Conservation (phyloP, 2,329 filamentous ascomycete species). For the Fusarium sacchari region DNA sequence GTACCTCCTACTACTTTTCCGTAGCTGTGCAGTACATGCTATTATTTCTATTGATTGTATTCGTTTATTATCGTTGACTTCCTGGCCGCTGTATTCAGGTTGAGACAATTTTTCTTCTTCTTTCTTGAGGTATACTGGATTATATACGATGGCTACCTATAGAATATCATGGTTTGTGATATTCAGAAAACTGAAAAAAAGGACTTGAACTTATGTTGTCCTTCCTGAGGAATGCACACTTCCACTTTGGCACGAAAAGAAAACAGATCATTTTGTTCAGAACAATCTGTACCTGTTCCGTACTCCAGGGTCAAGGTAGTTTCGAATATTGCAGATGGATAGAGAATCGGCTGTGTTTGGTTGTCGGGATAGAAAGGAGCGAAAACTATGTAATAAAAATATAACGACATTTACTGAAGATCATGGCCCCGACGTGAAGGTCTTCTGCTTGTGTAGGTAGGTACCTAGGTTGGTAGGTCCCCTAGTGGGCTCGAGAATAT, state of each 20-base stretch:
- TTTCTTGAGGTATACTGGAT: not conserved
- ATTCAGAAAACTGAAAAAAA: not conserved
- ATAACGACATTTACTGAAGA: not conserved
- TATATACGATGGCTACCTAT: not conserved
- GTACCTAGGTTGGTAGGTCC: constrained; percentile 1
- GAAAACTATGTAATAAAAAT: not conserved
- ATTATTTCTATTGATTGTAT: not conserved
- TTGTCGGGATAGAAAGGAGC: not conserved
- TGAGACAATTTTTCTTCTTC: not conserved
- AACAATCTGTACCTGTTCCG: not conserved
- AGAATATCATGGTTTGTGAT: not conserved
- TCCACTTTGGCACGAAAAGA: not conserved
- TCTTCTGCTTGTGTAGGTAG: not conserved
- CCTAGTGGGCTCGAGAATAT: constrained; percentile 30
- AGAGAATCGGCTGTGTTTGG: not conserved
- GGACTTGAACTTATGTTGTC: not conserved
- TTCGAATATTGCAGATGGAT: not conserved
- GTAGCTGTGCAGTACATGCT: too few species aligned
- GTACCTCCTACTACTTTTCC: too few species aligned
- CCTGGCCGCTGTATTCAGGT: not conserved
- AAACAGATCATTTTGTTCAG: not conserved
- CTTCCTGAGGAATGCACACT: not conserved
- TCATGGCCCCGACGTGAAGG: not conserved
- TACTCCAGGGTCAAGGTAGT: not conserved
- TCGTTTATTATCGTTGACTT: not conserved